Conservation (phyloP, 352 stramenopile species). For the Pseudoperonospora humuli region DNA sequence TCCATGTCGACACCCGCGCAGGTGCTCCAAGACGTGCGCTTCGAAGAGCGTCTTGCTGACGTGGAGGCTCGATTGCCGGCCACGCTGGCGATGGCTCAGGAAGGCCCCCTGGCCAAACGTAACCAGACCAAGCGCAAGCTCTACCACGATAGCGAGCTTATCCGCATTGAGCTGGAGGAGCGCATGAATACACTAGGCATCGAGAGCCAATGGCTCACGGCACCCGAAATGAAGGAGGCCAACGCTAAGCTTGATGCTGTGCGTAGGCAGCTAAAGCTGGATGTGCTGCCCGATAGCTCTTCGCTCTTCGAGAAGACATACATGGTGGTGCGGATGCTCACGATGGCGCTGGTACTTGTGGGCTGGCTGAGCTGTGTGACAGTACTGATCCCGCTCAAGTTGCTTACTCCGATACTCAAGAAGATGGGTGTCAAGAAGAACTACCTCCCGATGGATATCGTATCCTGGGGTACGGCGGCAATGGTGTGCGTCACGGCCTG, state of each 20-base stretch:
- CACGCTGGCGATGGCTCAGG: constrained; percentile 31
- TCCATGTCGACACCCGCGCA: constrained; percentile 29
- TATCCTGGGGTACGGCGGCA: constrained; percentile 44
- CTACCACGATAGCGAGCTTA: constrained; percentile 61
- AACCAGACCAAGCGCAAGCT: constrained; percentile 65
- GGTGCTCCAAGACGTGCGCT: constrained; percentile 50
- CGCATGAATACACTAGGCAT: constrained; percentile 60
- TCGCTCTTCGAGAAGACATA: constrained; percentile 50
- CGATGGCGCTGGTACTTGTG: constrained; percentile 60
- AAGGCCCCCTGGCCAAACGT: constrained; percentile 50
- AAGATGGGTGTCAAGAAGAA: constrained; percentile 64
- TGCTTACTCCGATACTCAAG: constrained; percentile 38
- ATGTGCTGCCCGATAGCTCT: constrained; percentile 35
- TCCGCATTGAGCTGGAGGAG: constrained; percentile 76
- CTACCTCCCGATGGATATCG: constrained; percentile 68
- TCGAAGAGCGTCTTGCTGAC: constrained; percentile 46
- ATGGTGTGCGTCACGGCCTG: constrained; percentile 51
- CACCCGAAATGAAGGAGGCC: constrained; percentile 37
- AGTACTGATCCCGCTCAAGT: constrained; percentile 60
- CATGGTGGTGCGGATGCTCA: constrained; percentile 59
- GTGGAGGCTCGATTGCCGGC: constrained; percentile 40
- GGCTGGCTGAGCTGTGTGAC: constrained; percentile 66
- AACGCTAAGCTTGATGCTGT: constrained; percentile 54
- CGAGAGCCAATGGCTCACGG: constrained; percentile 44
- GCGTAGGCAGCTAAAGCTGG: constrained; percentile 54